Evolutionary conservation across 2,329 filamentous ascomycete species (phyloP), one percentile per base, ranked within the genome.

Genomic region (Fusarium nematophilum): DNA sequence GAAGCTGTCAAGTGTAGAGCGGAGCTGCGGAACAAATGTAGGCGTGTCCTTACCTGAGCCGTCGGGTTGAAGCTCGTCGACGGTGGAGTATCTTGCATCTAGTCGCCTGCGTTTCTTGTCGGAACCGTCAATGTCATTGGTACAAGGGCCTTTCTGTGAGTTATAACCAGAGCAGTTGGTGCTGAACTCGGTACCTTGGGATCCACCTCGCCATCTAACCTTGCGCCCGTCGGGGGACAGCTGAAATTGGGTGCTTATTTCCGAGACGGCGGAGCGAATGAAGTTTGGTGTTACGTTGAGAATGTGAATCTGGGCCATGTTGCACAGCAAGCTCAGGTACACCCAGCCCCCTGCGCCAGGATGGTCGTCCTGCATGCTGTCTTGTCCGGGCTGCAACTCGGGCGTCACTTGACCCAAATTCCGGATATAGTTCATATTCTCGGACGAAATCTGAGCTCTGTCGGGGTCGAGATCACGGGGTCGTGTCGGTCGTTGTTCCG

Each of bases 271-370:
- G 27, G 85, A 84, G 53, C 90, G 87, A 31, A 95, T 87, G 66
- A 94, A 94, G 21, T 89, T 86, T 0, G 88, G 83, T 0, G 92
- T 93, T 1, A 96, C 91, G 54, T 92, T 93, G 64, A 95, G 83
- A 0, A 93, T 94, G 67, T 96, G 92, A 14, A 96, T 78, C 74
- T 96, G 92, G 0, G 92, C 92, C 79, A 96, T 84, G 68, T 90
- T 93, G 70, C 89, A 88, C 2, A 96, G 80, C 1, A 96, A 76
- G 64, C 95, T 95, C 6, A 95, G 77, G 66, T 93, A 94, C 1
- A 94, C 86, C 91, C 91, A 95, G 5, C 90, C 90, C 18, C 92
- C 87, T 0, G 81, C 80, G 49, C 89, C 88, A 0, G 87, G 82
- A 11, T 83, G 81, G 9, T 86, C 83, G 45, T 86, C 81, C 3